phyloP scores from a whole-genome alignment of 768 basidiomycete species.

The Imleria badia region DNA sequence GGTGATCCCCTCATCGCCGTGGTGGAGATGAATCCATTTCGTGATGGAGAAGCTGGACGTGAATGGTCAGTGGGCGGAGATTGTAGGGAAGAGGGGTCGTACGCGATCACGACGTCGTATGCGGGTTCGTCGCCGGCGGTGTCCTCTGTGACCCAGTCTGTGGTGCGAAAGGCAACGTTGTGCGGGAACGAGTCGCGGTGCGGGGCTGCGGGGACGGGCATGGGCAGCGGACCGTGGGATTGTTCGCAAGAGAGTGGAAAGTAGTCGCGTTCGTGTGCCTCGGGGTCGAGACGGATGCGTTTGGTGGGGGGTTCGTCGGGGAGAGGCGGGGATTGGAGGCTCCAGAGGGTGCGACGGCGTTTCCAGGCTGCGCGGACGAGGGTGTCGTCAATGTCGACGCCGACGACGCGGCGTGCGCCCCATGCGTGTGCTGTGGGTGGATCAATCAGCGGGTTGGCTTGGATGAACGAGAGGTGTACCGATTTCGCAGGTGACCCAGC shows the following conservation, averaged over 20 bases:
- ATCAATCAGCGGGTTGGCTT: background rate
- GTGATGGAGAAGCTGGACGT: constrained; percentile 62
- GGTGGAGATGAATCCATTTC: constrained; percentile 91
- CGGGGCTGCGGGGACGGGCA: constrained; percentile 41
- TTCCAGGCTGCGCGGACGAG: constrained; percentile 79
- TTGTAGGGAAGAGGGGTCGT: background rate
- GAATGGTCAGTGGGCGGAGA: background rate
- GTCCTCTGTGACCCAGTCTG: constrained; percentile 67
- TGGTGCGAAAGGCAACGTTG: constrained; percentile 69
- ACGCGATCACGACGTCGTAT: constrained; percentile 85
- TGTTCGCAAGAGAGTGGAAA: constrained; percentile 81
- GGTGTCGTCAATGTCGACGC: constrained; percentile 82
- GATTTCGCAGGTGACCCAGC: constrained; percentile 83
- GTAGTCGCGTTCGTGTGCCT: constrained; percentile 51
- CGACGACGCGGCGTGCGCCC: constrained; percentile 65
- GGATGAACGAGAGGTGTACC: no score
- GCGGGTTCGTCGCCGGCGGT: constrained; percentile 57
- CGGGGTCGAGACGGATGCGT: constrained; percentile 8
- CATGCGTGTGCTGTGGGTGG: constrained; percentile 58
- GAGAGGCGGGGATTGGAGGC: constrained; percentile 43
- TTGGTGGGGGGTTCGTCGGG: background rate
- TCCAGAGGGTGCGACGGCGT: constrained; percentile 69
- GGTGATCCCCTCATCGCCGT: constrained; percentile 70
- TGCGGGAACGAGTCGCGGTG: constrained; percentile 61
- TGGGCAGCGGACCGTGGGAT: constrained; percentile 71